Base-by-base conservation (phyloP, 2,329 filamentous ascomycete species). In the Fusarium nygamai region DNA sequence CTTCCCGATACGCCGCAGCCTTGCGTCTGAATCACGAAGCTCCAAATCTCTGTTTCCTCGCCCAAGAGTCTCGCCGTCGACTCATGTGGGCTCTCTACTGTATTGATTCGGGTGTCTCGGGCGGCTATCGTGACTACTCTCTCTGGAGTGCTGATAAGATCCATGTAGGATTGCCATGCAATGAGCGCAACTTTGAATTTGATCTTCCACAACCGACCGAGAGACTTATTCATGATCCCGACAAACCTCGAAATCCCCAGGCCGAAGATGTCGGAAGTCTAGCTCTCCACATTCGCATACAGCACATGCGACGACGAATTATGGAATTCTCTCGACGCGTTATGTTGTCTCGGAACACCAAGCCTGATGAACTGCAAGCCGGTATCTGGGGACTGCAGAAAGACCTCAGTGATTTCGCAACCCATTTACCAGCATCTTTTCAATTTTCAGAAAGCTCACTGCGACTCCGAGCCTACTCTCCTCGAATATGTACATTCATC, bases 361-460 rank as follows among this genome's bases (percentile, higher is more conserved):
- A 86, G 24, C 78, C 84, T 4, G 84, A 86, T 29, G 80, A 83
- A 38, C 80, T 89, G 19, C 82, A 84, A 58, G 74, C 82, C 8
- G 81, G 84, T 20, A 81, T 89, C 19, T 85, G 88, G 50, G 81
- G 82, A 4, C 78, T 87, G 13, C 85, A 87, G 65, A 85, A 86
- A 69, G 86, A 87, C 39, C 84, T 90, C 8, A 84, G 85, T 20
- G 84, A 85, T 19, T 90, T 90, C 68, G 87, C 88, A 51, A 84
- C 85, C 27, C 83, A 88, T 31, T 79, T 90, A 10, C 88, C 88
- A 3, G 81, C 85, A 0, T 89, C 88, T 16, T 90, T 90, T 73
- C 86, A 87, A 53, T 90, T 89, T 78, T 89, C 87, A 17, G 88
- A 90, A 69, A 86, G 84, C 69, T 90, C 89, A 36, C 81, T 90